A percentile compares a stretch with the other conserved stretches of the same genome.
phyloP scores from a whole-genome alignment of 192 early-diverging fungal species.

The Umbelopsis sp. region DNA sequence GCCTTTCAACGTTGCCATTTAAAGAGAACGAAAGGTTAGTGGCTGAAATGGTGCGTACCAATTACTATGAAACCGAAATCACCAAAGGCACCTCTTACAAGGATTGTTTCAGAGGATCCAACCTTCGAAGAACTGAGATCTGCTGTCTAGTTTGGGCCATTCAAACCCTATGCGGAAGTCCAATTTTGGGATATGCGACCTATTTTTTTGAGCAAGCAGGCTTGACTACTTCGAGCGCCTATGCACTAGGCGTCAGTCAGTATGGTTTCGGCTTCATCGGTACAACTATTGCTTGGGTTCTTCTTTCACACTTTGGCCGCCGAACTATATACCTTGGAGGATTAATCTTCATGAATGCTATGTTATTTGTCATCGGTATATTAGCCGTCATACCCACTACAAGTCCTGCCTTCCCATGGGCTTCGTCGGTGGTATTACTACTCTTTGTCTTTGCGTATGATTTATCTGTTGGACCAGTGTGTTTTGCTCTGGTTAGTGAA shows the following conservation, averaged over 20 bases:
- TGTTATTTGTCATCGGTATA: not conserved
- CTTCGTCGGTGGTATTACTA: not conserved
- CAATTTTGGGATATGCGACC: not conserved
- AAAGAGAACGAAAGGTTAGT: not conserved
- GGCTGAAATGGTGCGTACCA: not conserved
- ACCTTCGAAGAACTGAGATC: slow-evolving; percentile 3
- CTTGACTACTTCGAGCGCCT: not conserved
- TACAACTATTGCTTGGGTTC: not conserved
- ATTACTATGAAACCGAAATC: not conserved
- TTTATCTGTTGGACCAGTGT: not conserved
- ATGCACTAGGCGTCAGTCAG: not conserved
- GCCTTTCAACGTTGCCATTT: not conserved
- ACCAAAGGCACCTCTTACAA: not conserved
- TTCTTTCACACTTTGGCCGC: not conserved
- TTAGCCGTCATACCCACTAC: not conserved
- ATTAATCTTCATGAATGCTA: not conserved
- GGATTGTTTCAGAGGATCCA: not conserved
- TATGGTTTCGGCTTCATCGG: not conserved
- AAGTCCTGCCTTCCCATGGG: not conserved
- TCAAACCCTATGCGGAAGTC: not conserved
- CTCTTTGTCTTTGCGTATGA: not conserved
- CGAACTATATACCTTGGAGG: not conserved
- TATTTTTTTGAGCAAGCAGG: slow-evolving; percentile 5
- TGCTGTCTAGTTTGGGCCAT: not conserved
- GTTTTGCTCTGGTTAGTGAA: not conserved